Base-by-base conservation (phyloP, 1,284 basidiomycete genomes). In the Sporisorium reilianum region DNA sequence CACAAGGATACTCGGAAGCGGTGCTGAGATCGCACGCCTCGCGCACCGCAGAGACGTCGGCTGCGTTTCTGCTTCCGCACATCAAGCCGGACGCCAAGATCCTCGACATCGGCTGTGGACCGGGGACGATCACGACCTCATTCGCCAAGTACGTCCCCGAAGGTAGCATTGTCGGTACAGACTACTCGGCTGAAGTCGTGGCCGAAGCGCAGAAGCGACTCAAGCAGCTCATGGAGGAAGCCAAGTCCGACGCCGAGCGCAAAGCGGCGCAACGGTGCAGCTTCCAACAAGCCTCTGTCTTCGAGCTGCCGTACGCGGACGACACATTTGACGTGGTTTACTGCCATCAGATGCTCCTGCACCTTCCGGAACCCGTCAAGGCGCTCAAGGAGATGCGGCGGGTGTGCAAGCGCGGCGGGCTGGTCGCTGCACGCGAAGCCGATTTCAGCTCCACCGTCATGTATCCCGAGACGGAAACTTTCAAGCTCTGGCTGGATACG, bases 61-160 rank as follows among this genome's bases (percentile, higher is more conserved):
- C 71, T 2, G 71, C 62, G 7, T 74, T 69, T 12, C 56, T 74
- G 5, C 32, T 74, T 14, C 55, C 65, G 14, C 62, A 68, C 22
- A 46, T 74, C 22, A 50, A 51, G 23, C n/a, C 45, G 6, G 52
- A 63, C 30, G 58, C 46, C 23, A 44, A 53, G 25, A 54, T 74
- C 3, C 52, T 74, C 16, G 71, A 74, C 23, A 49, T 74, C 10
- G 71, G 71, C 8, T 74, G 71, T 26, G 71, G 71, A 12, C 71
- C 71, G 10, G 71, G 71, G 5, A 74, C 62, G 12, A 69, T 74
- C 53, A 69, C 71, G 8, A 63, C 52, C 0, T 74, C 71, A 40
- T 36, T 74, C 1, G 58, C 63, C 6, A 34, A 36, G 2, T 63
- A 74, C 49, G 23, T 69, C 5, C 59, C 65, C 1, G 11, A 59